A percentile compares a stretch with the other conserved stretches of the same genome.
Evolutionary conservation across 306 rosid genomes (phyloP).

Genomic region (Acacia acuminata): DNA sequence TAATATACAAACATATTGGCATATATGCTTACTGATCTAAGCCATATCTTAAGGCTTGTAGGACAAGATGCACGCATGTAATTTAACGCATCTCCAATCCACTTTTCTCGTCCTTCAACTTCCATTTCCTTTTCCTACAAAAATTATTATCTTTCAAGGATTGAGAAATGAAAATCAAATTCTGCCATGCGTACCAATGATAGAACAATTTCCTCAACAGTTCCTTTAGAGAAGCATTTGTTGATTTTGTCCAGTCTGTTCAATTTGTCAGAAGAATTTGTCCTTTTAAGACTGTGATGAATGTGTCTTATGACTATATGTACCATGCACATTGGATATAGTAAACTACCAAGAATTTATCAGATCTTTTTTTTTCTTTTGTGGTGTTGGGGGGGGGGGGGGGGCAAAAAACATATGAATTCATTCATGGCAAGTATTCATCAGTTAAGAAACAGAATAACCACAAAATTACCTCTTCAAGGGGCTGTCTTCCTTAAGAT

Average conservation of each 20-base stretch:
- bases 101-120: conserved; percentile 1
- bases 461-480: background rate
- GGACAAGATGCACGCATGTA: background rate
- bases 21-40: background rate
- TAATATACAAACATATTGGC: too few relatives aligned
- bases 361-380: too few relatives aligned
- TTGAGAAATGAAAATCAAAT: background rate
- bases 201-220: background rate
- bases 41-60: background rate
- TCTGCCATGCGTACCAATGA: background rate
- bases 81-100: background rate
- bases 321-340: background rate
- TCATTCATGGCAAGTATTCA: too few relatives aligned
- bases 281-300: too few relatives aligned
- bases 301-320: background rate
- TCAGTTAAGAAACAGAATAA: background rate
- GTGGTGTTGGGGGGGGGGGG: too few relatives aligned
- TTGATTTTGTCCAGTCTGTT: background rate
- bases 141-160: background rate
- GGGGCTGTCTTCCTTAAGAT: background rate
- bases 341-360: too few relatives aligned
- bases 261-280: background rate
- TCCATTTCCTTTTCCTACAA: background rate
- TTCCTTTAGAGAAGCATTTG: background rate
- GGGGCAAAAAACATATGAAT: too few relatives aligned